Conservation (phyloP, 2,329 filamentous ascomycete species). For the Polychaeton citri region DNA sequence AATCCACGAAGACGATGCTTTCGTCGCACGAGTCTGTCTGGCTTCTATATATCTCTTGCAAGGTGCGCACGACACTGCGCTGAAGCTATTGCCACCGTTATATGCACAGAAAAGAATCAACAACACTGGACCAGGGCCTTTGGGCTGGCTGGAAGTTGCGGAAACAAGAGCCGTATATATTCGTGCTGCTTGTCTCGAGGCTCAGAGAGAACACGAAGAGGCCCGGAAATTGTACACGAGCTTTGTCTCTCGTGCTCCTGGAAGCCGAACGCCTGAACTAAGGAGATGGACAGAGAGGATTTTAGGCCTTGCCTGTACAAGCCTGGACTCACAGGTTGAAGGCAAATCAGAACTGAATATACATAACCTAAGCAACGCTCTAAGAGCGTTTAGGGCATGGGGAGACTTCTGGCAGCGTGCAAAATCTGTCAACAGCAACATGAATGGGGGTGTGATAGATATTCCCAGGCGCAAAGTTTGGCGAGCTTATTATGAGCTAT, state of each 20-base stretch:
- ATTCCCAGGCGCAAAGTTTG: slow-evolving; percentile 52
- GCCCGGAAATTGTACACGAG: slow-evolving; percentile 10
- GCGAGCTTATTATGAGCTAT: slow-evolving; percentile 69
- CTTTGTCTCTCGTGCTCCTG: slow-evolving; percentile 11
- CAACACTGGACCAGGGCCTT: slow-evolving; percentile 25
- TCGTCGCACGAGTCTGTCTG: slow-evolving; percentile 71
- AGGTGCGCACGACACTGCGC: slow-evolving; percentile 44
- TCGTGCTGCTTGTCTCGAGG: slow-evolving; percentile 15
- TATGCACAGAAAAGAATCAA: slow-evolving; percentile 8
- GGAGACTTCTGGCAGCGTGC: slow-evolving; percentile 47
- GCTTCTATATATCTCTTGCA: slow-evolving; percentile 79
- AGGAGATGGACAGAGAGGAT: slow-evolving; percentile 20
- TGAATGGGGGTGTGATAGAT: slow-evolving; percentile 22
- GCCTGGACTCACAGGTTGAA: neutral
- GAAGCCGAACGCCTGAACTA: slow-evolving; percentile 16
- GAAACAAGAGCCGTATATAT: slow-evolving; percentile 22
- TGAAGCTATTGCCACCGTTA: slow-evolving; percentile 31
- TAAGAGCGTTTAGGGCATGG: slow-evolving; percentile 46
- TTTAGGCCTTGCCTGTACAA: slow-evolving; percentile 14
- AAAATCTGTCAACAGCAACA: slow-evolving; percentile 17
- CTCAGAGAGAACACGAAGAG: slow-evolving; percentile 10
- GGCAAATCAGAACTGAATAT: slow-evolving; percentile 2
- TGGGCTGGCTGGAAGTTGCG: slow-evolving; percentile 71
- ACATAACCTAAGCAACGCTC: slow-evolving; percentile 10
- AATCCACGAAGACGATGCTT: slow-evolving; percentile 36